Evolutionary conservation across 73 alveolate genomes (phyloP).

Genomic region (Stentor roeselii): DNA sequence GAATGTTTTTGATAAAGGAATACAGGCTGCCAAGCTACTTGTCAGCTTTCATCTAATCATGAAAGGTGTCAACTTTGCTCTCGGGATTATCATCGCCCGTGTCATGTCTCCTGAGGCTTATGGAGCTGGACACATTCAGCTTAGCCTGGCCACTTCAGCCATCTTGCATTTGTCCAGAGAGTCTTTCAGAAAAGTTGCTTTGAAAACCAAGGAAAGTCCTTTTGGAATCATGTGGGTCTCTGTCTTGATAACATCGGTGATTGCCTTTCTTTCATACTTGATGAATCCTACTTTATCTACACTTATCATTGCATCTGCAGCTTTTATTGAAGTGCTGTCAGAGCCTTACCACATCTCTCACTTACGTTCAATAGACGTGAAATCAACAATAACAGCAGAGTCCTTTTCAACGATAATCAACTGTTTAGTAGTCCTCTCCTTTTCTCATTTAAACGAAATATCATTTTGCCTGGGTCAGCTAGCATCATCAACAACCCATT

Average conservation of each 20-base stretch:
- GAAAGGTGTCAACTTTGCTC: neutral
- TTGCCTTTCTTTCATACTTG: neutral
- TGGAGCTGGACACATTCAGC: neutral
- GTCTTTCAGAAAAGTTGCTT: neutral
- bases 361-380: neutral
- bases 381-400: neutral
- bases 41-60: neutral
- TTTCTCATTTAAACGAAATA: neutral
- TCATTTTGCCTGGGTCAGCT: neutral
- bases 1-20: neutral
- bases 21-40: neutral
- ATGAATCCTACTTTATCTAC: neutral
- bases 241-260: neutral
- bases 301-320: neutral
- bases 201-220: neutral
- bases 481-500: neutral
- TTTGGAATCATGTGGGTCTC: neutral
- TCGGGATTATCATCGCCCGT: neutral
- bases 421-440: neutral
- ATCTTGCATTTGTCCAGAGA: slow-evolving; percentile 2
- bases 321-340: neutral
- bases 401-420: neutral
- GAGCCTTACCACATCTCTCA: slow-evolving; percentile 14
- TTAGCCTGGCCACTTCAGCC: neutral
- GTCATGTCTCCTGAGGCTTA: slow-evolving; percentile 1